These are phyloP conservation scores for Sideroxylon spinosum DNA, from an alignment of 179 eudicot species.

Conservation along the genomic window DNA sequence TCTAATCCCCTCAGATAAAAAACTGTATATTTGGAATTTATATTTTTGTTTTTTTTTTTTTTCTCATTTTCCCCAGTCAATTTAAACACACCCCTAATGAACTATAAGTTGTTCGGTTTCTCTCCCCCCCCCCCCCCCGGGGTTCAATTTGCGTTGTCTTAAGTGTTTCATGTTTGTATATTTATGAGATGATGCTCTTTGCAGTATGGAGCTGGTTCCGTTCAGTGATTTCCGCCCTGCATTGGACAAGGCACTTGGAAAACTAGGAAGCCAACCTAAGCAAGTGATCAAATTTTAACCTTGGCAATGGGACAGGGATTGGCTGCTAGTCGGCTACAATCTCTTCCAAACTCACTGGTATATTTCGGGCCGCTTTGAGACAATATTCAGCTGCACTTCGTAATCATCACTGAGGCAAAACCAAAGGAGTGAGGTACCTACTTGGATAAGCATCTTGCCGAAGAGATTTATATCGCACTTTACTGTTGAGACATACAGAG, in stretches of 20 bases:
- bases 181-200: conserved; percentile 8
- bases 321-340: too few species aligned
- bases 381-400: neutral
- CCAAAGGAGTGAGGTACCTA: too few species aligned
- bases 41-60: too few species aligned
- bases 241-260: conserved; percentile 76
- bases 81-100: neutral
- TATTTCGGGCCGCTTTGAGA: neutral
- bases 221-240: conserved; percentile 58
- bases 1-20: too few species aligned
- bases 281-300: conserved; percentile 67
- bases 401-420: neutral
- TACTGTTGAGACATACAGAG: neutral
- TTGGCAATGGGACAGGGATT: neutral
- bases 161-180: neutral
- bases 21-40: too few species aligned
- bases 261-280: conserved; percentile 79
- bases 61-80: too few species aligned
- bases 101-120: neutral
- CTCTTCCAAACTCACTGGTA: neutral
- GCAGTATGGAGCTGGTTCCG: conserved; percentile 83
- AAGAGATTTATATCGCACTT: too few species aligned
- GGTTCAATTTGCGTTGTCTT: neutral
- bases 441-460: too few species aligned
- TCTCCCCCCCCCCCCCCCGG: too few species aligned